Evolutionary conservation across 148 eudicot genomes (phyloP), one percentile per base, ranked within the genome.

Genomic region (Selenicereus undatus): DNA sequence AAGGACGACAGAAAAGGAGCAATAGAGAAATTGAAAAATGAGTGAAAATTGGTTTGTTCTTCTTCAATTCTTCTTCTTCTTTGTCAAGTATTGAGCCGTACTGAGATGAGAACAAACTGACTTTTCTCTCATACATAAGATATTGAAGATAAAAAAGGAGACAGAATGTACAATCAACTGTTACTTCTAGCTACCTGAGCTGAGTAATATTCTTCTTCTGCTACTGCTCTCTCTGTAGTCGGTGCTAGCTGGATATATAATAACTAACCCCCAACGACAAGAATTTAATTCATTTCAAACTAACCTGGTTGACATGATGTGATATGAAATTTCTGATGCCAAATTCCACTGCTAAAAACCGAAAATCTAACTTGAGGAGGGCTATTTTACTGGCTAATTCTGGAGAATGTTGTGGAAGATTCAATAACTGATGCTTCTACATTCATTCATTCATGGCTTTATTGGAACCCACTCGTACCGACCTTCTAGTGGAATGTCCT

Each of bases 391-490:
- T 35, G 50, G 26, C 39, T 48, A n/a, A 77, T 73, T 79, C 66
- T 79, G 79, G 82, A 83, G 74, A 62, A 71, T 54, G 48, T 35
- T 45, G 39, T 43, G 20, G 62, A 56, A 56, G n/a, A 56, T 56
- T 56, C 22, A 20, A 16, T 56, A 3, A 14, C 26, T 66, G 43
- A 39, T 39, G 43, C 43, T 7, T 48, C 77, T 76, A 71, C 29
- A 13, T 76, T 93, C 90, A 13, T 76, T 93, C 90, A 39, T 39
- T 39, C 43, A 91, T 74, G 89, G 92, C 81, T 90, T 90, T 70
- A 90, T 78, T 70, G 56, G 90, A 80, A 86, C 84, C 99, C 99
- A 95, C 76, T 93, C 91, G 81, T 88, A 93, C n/a, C 95, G 97
- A 26, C 99, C 99, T 84, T 91, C 85, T 76, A 95, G 68, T 0